Conservation (phyloP, 768 basidiomycete species). For the Mycena epipterygia region DNA sequence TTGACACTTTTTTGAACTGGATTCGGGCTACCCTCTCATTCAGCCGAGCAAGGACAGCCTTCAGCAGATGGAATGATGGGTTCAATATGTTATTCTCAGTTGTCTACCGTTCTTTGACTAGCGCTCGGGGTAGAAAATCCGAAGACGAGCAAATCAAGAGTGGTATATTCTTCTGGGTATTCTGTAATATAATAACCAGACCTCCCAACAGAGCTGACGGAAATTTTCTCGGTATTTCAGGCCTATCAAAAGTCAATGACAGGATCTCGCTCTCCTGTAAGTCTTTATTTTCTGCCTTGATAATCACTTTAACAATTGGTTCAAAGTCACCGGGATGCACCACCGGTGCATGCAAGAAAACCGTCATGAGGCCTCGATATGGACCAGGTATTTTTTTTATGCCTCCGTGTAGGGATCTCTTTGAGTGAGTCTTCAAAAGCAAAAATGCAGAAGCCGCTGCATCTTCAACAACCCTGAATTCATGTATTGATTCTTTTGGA, state of each 20-base stretch:
- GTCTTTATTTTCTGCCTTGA: background rate
- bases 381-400: background rate
- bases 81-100: background rate
- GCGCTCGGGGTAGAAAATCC: background rate
- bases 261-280: background rate
- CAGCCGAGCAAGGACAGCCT: background rate
- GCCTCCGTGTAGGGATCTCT: slow-evolving; percentile 1
- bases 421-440: background rate
- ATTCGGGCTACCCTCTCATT: background rate
- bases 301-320: background rate
- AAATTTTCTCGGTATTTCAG: slow-evolving; percentile 19
- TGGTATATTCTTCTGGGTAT: too few relatives aligned
- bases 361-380: background rate
- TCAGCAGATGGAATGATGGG: background rate
- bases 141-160: too few relatives aligned
- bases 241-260: background rate
- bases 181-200: too few relatives aligned
- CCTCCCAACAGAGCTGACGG: too few relatives aligned
- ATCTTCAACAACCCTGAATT: background rate
- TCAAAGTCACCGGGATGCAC: background rate
- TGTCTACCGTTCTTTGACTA: background rate
- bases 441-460: background rate
- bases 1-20: too few relatives aligned
- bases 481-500: background rate
- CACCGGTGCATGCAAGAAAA: background rate